Conservation (phyloP, 768 basidiomycete species). For the Mycena galericulata region DNA sequence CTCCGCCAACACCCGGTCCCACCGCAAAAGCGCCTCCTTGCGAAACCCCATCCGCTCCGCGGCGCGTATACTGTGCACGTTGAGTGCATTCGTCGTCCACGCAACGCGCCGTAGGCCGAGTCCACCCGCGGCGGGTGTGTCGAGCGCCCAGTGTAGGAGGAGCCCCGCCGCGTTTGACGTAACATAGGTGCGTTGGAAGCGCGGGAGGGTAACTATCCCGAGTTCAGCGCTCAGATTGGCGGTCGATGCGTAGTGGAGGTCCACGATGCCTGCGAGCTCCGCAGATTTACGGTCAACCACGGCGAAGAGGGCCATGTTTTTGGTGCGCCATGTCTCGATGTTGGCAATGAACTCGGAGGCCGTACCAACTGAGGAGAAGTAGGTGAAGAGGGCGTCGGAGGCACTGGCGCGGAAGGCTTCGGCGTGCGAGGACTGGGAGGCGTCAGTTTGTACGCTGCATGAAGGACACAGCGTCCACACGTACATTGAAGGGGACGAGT, state of each 20-base stretch:
- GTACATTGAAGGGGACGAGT: not conserved
- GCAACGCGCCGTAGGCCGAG: constrained; percentile 71
- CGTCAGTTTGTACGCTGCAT: not conserved
- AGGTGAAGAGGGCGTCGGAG: not conserved
- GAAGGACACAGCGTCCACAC: not conserved
- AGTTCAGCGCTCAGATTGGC: constrained; percentile 64
- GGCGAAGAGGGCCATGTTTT: not conserved
- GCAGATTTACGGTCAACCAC: constrained; percentile 21
- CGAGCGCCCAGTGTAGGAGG: constrained; percentile 61
- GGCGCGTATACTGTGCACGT: constrained; percentile 58
- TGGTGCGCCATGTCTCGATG: not conserved
- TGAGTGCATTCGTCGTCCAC: constrained; percentile 67
- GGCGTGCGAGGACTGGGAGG: not conserved
- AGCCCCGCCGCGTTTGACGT: constrained; percentile 65
- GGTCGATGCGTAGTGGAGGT: constrained; percentile 57
- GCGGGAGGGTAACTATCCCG: constrained; percentile 65
- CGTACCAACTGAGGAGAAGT: not conserved
- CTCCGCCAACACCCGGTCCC: constrained; percentile 62
- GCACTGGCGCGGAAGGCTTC: not conserved
- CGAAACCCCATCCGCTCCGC: constrained; percentile 73
- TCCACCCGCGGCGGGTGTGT: constrained; percentile 54
- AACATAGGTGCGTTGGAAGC: constrained; percentile 74
- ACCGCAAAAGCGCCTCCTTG: constrained; percentile 63
- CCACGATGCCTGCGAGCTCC: constrained; percentile 65
- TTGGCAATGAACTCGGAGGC: not conserved